Evolutionary conservation across 1,284 basidiomycete genomes (phyloP), one percentile per base, ranked within the genome.

Genomic region (Entoloma clypeatum): DNA sequence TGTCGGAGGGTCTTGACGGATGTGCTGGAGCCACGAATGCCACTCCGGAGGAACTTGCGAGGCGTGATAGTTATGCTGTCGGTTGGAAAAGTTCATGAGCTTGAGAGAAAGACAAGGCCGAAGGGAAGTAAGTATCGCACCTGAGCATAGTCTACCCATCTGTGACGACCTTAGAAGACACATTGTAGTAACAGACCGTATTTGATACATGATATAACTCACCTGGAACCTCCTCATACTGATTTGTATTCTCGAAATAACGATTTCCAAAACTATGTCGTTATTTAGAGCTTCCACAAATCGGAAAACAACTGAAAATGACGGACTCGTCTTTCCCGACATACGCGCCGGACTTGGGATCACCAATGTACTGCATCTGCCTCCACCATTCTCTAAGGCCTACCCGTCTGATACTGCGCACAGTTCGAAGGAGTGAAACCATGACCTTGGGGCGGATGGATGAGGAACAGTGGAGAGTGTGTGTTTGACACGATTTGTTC

Each of bases 21-120:
- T 95, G 60, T 95, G 91, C n/a, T 75, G 72, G 21, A 96, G 64
- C 93, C 93, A 97, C 6, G 92, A 80, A 64, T 94, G 92, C 94
- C 94, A 96, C 64, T 93, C 92, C 2, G 92, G 77, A 22, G 92
- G 87, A 25, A 94, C 81, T 71, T 97, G 93, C 0, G 89, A 79
- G 7, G 88, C 89, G 59, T 95, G 88, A 65, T 76, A 85, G 53
- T 93, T 80, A 60, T 94, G 86, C 80, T 90, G 36, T 19, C 32
- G 5, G 23, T 14, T 24, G 13, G 13, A 11, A 14, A 17, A 18
- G 16, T 38, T 23, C 17, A 9, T 28, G 6, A 35, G n/a, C 13
- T n/a, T 23, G 34, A 13, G 14, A 28, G 22, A 26, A 24, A 11
- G 16, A 25, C 4, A 5, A 32, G 13, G 27, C 26, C 14, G 18